phyloP scores from a whole-genome alignment of 2,329 filamentous ascomycete species.

The Elsinoe perseae region DNA sequence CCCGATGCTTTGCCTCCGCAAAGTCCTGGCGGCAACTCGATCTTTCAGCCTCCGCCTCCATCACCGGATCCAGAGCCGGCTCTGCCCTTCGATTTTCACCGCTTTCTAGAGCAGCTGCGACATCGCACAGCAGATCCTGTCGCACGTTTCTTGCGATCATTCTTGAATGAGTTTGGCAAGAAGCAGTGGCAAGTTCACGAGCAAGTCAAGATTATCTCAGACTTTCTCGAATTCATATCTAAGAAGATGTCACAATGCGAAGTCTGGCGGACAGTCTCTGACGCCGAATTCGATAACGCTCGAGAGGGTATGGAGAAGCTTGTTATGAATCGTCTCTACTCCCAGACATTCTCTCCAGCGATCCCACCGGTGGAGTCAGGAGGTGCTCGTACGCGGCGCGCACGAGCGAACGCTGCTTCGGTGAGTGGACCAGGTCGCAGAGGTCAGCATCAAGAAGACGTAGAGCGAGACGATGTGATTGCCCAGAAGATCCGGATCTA shows the following conservation, averaged over 20 bases:
- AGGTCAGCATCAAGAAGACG: conserved; percentile 95
- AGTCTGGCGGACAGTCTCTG: conserved; percentile 90
- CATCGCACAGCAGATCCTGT: conserved; percentile 98
- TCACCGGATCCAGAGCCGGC: conserved; percentile 60
- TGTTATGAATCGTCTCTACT: conserved; percentile 95
- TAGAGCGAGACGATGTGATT: conserved; percentile 91
- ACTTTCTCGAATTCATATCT: conserved; percentile 91
- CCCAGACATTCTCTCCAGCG: conserved; percentile 90
- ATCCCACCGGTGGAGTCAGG: conserved; percentile 71
- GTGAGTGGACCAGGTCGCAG: conserved; percentile 68
- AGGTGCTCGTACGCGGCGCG: conserved; percentile 58
- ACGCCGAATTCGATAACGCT: conserved; percentile 96
- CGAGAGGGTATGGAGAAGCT: conserved; percentile 99
- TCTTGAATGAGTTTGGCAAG: conserved; percentile 89
- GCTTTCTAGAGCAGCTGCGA: conserved; percentile 89
- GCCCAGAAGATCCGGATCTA: conserved; percentile 97
- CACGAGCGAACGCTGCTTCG: conserved; percentile 34
- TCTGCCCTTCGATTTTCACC: conserved; percentile 92
- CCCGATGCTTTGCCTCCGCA: conserved; percentile 3
- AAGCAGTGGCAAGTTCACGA: conserved; percentile 99
- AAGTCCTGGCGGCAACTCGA: conserved; percentile 27
- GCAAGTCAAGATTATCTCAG: conserved; percentile 96
- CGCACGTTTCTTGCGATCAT: conserved; percentile 89
- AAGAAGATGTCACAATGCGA: conserved; percentile 98
- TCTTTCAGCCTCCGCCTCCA: conserved; percentile 52